These are phyloP conservation scores for Strobilomyces dryophilus DNA, from an alignment of 768 basidiomycete genomes.

Conservation along the genomic window DNA sequence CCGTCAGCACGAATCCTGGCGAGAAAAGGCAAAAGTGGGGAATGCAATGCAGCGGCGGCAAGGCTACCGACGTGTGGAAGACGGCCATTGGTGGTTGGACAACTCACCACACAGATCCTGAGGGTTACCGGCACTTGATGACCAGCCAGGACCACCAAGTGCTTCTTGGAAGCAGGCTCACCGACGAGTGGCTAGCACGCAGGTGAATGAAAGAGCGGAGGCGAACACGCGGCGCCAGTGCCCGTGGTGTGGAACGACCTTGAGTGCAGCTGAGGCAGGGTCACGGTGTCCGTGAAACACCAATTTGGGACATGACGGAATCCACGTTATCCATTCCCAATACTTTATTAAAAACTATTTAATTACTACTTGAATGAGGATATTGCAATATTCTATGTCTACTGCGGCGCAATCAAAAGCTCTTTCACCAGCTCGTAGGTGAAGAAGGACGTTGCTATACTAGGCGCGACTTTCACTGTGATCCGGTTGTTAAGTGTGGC, in stretches of 20 bases:
- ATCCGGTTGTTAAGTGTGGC: constrained; percentile 8
- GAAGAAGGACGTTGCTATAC: constrained; percentile 84
- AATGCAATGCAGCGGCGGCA: constrained; percentile 24
- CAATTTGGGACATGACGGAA: constrained; percentile 6
- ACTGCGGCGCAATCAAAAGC: constrained; percentile 34
- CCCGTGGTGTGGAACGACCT: constrained; percentile 17
- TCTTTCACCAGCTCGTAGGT: constrained; percentile 71
- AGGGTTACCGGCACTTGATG: constrained; percentile 10
- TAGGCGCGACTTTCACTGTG: constrained; percentile 86
- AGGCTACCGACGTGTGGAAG: constrained; percentile 21
- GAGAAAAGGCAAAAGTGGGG: constrained; percentile 9
- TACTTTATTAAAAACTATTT: neutral
- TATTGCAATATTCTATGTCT: neutral
- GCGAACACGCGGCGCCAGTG: constrained; percentile 12
- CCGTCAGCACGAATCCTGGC: constrained; percentile 14
- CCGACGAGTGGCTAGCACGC: constrained; percentile 2
- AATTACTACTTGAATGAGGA: neutral
- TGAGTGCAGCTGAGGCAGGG: constrained; percentile 1
- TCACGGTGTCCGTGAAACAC: neutral
- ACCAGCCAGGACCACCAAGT: constrained; percentile 27
- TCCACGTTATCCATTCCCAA: constrained; percentile 4
- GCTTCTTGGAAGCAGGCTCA: constrained; percentile 1
- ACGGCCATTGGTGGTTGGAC: constrained; percentile 2
- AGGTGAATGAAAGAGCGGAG: constrained; percentile 11
- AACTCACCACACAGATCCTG: constrained; percentile 26